Base-by-base conservation (phyloP, 2,329 filamentous ascomycete genomes). In the Xylariaceae sp. region DNA sequence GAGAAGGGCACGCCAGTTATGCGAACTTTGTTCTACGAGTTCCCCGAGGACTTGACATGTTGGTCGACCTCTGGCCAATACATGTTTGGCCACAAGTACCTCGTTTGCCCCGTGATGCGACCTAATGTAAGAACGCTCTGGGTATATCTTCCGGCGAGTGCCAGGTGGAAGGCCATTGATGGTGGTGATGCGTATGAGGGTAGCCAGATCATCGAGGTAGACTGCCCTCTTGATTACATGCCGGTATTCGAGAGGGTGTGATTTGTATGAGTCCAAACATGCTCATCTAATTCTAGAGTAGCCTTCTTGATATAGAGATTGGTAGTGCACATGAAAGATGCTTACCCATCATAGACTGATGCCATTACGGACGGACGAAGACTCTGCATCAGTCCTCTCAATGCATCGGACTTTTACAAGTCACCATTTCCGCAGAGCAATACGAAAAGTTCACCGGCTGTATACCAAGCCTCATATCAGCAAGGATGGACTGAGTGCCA, bases 1-100 rank as follows among this genome's bases (percentile, higher is more conserved):
- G 71, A 78, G 53, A 76, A 74, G 45, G 83, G 83, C 0, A 73
- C 73, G 0, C 83, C 83, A 0, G 68, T 87, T 10, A 86, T 87
- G 61, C 66, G 83, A 11, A 71, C 82, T 1, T 60, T 82, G 11
- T 87, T 87, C 60, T 83, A 82, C 53, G 81, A 83, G 50, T 87
- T 86, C 51, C 82, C 82, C 0, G 51, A 66, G 0, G 82, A 86
- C 51, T 42, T 64, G 11, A 64, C 60, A 48, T 69, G 72, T 14
- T 86, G 83, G 83, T 70, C 75, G 5, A 61, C 83, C 3, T 78
- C 81, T 45, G 74, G 75, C 31, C 75, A 85, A 68, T 86, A 86
- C 60, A 80, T 87, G 75, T 87, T 77, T 58, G 83, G 83, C 0
- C 60, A 66, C 14, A 77, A 75, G 59, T 86, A 85, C 58, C 66